Percentiles rank a stretch among this genome's conserved stretches.
These are phyloP conservation scores for Oehlia diaphana DNA, from an alignment of 192 early-diverging fungal species.

Conservation along the genomic window DNA sequence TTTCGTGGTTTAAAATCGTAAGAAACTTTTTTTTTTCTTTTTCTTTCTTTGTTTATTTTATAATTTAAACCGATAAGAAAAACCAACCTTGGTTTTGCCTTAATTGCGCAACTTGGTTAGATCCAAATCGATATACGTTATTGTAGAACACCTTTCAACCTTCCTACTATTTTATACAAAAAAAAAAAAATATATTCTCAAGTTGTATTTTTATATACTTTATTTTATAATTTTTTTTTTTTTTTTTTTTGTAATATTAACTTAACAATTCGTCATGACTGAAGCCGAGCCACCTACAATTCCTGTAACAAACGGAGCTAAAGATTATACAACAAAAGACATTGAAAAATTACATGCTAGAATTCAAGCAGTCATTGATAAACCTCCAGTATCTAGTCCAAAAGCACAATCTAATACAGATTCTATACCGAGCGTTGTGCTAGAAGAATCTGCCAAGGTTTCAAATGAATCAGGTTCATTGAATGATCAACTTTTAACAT, in stretches of 20 bases:
- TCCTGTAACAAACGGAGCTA: not conserved
- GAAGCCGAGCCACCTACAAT: conserved; percentile 16
- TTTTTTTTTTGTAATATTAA: not conserved
- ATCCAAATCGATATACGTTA: too few relatives aligned
- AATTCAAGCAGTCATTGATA: not conserved
- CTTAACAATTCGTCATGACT: conserved; percentile 3
- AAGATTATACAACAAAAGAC: conserved; percentile 2
- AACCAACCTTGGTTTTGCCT: too few relatives aligned
- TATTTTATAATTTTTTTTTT: not conserved
- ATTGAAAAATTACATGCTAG: conserved; percentile 8
- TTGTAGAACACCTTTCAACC: too few relatives aligned
- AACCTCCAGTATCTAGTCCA: not conserved
- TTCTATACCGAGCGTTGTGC: not conserved
- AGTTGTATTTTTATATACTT: not conserved
- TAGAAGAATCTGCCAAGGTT: not conserved
- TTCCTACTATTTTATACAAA: too few relatives aligned
- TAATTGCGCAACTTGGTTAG: too few relatives aligned
- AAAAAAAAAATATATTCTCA: too few relatives aligned
- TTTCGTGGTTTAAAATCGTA: too few relatives aligned
- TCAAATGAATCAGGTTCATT: not conserved
- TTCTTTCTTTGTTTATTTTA: too few relatives aligned
- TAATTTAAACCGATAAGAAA: too few relatives aligned
- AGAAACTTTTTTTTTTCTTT: too few relatives aligned
- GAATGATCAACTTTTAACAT: not conserved
- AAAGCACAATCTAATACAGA: not conserved